Percentiles rank a stretch among this genome's conserved stretches.
phyloP scores from a whole-genome alignment of 176 grass and related monocot genomes.

The maize (Zea mays) region DNA sequence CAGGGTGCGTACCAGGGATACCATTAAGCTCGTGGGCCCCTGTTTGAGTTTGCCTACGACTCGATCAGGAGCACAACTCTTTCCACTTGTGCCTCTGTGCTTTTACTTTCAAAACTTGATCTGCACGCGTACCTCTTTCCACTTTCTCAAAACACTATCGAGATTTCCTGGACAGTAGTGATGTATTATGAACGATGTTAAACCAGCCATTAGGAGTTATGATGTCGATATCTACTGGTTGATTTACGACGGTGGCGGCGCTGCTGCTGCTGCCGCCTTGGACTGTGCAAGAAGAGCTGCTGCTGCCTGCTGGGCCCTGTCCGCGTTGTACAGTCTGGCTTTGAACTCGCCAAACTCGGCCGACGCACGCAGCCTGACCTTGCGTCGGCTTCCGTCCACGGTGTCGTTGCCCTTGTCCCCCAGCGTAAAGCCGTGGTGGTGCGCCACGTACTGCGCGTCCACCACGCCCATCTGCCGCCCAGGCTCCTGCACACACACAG shows the following conservation, averaged over 20 bases:
- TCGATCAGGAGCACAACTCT: too few species aligned
- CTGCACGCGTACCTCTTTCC: too few species aligned
- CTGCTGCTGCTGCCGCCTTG: too few species aligned
- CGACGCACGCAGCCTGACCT: not conserved
- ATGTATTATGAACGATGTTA: too few species aligned
- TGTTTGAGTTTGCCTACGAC: too few species aligned
- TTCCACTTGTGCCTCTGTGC: too few species aligned
- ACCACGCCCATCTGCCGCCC: slow-evolving; percentile 28
- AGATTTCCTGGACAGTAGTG: too few species aligned
- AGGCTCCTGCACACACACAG: not conserved
- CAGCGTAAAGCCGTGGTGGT: slow-evolving; percentile 17
- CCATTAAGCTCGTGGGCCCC: too few species aligned
- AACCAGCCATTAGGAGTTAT: too few species aligned
- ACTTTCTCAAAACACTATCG: too few species aligned
- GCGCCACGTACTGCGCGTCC: slow-evolving; percentile 34
- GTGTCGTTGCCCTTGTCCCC: not conserved
- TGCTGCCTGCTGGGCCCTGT: not conserved
- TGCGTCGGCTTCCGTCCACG: not conserved
- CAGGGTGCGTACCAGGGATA: too few species aligned
- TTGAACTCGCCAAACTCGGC: not conserved
- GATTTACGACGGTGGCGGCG: not conserved
- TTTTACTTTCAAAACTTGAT: too few species aligned
- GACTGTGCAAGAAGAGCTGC: not conserved
- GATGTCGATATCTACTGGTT: not conserved
- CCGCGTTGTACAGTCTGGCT: not conserved